phyloP scores from a whole-genome alignment of 768 basidiomycete species.

The Tephrocybe rancida region DNA sequence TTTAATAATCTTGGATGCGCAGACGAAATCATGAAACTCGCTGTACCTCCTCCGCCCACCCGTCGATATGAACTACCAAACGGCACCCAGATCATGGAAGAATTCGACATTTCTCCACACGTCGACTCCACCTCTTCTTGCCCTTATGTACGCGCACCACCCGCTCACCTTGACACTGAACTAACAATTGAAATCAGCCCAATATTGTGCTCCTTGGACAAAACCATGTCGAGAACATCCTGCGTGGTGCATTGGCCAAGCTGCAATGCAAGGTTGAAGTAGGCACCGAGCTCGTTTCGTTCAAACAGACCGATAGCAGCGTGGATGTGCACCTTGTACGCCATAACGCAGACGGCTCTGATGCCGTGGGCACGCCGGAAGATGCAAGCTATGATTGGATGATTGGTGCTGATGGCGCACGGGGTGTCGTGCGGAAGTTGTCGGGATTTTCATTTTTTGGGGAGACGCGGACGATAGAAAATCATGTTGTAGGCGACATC shows the following conservation, averaged over 20 bases:
- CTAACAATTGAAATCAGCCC: constrained; percentile 20
- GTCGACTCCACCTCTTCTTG: constrained; percentile 31
- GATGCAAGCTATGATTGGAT: constrained; percentile 34
- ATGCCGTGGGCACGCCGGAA: constrained; percentile 26
- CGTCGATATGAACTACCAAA: constrained; percentile 38
- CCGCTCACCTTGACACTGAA: not conserved
- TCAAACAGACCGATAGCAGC: constrained; percentile 36
- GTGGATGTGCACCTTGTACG: constrained; percentile 39
- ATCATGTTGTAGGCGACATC: constrained; percentile 44
- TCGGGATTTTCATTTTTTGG: constrained; percentile 43
- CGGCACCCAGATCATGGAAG: constrained; percentile 24
- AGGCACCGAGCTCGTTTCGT: constrained; percentile 46
- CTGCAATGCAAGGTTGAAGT: constrained; percentile 39
- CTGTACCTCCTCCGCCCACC: constrained; percentile 26
- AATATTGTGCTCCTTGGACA: constrained; percentile 37
- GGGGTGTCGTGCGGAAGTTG: constrained; percentile 42
- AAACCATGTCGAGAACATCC: constrained; percentile 37
- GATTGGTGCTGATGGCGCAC: constrained; percentile 47
- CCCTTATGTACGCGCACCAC: constrained; percentile 30
- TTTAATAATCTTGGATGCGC: constrained; percentile 40
- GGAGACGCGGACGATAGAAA: constrained; percentile 35
- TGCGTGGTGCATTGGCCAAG: constrained; percentile 34
- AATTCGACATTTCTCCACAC: constrained; percentile 35
- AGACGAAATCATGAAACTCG: constrained; percentile 36
- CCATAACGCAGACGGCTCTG: constrained; percentile 14